Percentiles rank a stretch among this genome's conserved stretches.
Evolutionary conservation across 139 green algal genomes (phyloP).

Genomic region (Coelastrella sp.): DNA sequence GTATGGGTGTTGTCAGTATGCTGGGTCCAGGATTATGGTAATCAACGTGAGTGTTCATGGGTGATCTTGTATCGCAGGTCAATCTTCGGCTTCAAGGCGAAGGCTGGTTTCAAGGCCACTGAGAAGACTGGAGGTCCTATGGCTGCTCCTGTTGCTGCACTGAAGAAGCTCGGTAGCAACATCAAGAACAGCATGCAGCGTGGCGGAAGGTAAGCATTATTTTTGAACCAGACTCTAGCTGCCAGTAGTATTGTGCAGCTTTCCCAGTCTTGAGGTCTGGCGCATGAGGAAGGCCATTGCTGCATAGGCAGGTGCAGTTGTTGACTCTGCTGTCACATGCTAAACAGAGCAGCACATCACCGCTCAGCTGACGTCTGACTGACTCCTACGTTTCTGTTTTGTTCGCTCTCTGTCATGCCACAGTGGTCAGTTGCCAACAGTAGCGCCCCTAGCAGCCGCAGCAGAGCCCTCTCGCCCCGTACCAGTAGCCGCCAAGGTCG

Average conservation of each 20-base stretch:
- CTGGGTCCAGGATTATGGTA: no score
- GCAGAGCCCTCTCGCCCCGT: not conserved
- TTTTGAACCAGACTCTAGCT: no score
- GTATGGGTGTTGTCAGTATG: no score
- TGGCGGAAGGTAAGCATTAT: not conserved
- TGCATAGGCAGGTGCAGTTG: no score
- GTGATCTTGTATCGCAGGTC: constrained; percentile 6
- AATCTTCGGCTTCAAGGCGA: constrained; percentile 39
- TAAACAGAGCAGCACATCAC: no score
- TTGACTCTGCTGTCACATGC: no score
- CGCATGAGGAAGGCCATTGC: no score
- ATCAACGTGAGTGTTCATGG: no score
- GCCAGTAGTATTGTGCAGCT: not conserved
- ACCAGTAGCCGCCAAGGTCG: constrained; percentile 16
- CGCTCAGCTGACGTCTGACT: no score
- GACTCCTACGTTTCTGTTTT: not conserved
- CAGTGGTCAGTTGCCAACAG: not conserved
- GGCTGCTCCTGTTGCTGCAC: constrained; percentile 11
- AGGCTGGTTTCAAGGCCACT: constrained; percentile 51
- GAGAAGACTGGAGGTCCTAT: constrained; percentile 29
- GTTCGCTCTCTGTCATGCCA: not conserved
- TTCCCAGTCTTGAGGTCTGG: not conserved
- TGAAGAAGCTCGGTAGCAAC: constrained; percentile 36
- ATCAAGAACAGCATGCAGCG: not conserved
- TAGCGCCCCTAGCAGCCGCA: not conserved